Conservation (phyloP, 2,329 filamentous ascomycete species). For the Cladobotryum protrusum region DNA sequence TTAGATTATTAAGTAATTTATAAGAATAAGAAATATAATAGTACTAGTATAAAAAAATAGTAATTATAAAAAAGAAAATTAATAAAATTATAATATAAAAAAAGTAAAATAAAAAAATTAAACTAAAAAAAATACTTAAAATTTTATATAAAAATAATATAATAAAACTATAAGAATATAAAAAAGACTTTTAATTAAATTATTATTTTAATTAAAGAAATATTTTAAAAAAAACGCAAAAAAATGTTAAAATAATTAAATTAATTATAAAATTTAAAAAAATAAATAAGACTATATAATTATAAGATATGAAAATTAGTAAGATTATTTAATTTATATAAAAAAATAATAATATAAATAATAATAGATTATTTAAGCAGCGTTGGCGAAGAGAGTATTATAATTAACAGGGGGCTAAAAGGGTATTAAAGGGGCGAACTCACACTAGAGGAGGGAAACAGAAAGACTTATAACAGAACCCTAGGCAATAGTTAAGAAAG, state of each 20-base stretch:
- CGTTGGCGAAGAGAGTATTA: neutral
- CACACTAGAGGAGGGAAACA: no score
- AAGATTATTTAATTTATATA: neutral
- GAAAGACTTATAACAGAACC: no score
- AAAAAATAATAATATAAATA: conserved; percentile 1
- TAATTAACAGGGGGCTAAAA: no score
- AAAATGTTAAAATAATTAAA: neutral
- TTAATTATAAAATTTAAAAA: neutral
- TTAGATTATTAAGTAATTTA: neutral
- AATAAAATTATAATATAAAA: no score
- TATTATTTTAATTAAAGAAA: neutral
- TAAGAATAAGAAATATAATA: neutral
- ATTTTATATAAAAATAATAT: neutral
- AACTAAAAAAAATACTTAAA: neutral
- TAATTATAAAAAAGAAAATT: no score
- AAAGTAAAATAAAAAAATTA: neutral
- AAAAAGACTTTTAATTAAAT: neutral
- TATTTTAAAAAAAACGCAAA: neutral
- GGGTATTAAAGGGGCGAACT: no score
- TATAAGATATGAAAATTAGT: neutral
- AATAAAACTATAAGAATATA: neutral
- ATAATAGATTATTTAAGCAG: neutral
- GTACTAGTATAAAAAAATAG: no score
- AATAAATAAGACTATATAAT: no score
- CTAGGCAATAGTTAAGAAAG: neutral